These are phyloP conservation scores for Antitrichia curtipendula DNA, from an alignment of 225 moss, liverwort and hornwort genomes.

Conservation along the genomic window DNA sequence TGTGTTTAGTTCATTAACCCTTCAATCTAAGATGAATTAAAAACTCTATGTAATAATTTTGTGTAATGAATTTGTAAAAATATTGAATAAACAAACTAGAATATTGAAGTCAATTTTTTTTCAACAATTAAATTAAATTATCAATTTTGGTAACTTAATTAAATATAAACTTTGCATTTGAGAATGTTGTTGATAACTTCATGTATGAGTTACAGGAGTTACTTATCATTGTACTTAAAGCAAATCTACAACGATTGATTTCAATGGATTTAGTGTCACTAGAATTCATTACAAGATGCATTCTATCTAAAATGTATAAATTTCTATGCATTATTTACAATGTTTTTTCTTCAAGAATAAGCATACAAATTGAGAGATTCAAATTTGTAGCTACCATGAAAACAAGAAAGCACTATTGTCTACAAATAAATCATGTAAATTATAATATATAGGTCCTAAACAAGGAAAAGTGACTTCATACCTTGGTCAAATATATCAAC, in stretches of 20 bases:
- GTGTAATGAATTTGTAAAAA: no score
- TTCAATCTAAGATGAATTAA: background rate
- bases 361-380: background rate
- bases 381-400: background rate
- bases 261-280: background rate
- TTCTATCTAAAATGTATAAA: background rate
- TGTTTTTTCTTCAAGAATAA: background rate
- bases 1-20: background rate
- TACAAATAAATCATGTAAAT: background rate
- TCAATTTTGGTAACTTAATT: background rate
- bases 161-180: no score
- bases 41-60: background rate
- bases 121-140: background rate
- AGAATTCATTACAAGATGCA: background rate
- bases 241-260: background rate
- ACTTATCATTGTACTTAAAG: background rate
- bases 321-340: background rate
- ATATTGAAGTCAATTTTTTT: background rate
- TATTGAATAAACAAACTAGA: background rate
- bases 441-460: background rate
- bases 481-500: background rate
- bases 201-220: no score
- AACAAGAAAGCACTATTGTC: background rate
- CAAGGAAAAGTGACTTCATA: background rate
- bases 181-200: background rate